Base-by-base conservation (phyloP, 768 basidiomycete genomes). In the Agrocybe chaxingu region DNA sequence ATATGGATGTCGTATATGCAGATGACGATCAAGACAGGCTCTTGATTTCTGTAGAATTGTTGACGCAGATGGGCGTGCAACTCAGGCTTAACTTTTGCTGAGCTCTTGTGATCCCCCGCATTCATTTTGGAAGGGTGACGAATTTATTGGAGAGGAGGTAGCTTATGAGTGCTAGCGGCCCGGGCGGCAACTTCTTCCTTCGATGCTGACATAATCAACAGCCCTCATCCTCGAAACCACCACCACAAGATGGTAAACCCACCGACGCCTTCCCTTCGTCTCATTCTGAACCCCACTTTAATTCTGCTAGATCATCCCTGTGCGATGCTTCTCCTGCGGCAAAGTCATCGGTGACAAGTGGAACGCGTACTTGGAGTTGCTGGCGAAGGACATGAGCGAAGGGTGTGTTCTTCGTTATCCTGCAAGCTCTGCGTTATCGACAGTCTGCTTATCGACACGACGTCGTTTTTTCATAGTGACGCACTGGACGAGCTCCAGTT, bases 271-370 rank as follows among this genome's bases (percentile, higher is more conserved):
- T 40, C 19, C 34, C 42, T 29, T 12, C 11, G 30, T 16, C 30
- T 33, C 33, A 16, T 42, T 52, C 48, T 46, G n/a, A 51, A 45
- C 31, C n/a, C 24, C 34, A 3, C 11, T 13, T 30, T n/a, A 9
- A 7, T 38, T n/a, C 33, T 31, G 39, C 10, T 60, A 96, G 95
- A 98, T 98, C 54, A 96, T 97, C 56, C 94, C 95, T 41, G 91
- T 98, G 7, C 84, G 95, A 38, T 96, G 94, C 58, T 97, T 97
- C 64, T 92, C 94, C 11, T 96, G 93, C 63, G 96, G 96, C 40
- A 98, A 98, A 70, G 94, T 98, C 54, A 87, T 98, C 37, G 93
- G 96, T 42, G 92, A 98, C 75, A 91, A 97, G 57, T 98, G 96
- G 95, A 87, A 82, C 51, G 78, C 80, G 16, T 98, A 97, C 67